Base-by-base conservation (phyloP, 2,329 filamentous ascomycete species). In the Xylariaceae sp. region DNA sequence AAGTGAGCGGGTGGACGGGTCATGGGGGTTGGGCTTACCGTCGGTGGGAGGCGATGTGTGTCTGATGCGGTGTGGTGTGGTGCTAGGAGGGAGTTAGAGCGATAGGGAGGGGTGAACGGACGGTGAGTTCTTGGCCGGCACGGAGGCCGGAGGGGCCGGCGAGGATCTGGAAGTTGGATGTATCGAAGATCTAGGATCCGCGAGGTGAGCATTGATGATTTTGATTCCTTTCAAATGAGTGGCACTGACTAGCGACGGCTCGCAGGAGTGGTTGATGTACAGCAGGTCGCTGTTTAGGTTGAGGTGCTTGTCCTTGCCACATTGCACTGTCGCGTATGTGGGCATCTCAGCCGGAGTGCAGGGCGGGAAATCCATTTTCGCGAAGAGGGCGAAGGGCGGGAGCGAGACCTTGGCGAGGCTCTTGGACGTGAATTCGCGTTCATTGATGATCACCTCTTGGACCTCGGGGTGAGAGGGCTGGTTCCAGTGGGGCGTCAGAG, bases 181-280 rank as follows among this genome's bases (percentile, higher is more conserved):
- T 79, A 58, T 84, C 79, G 50, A 84, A 82, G 48, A 80, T 76
- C 76, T 81, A 19, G 12, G 7, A 24, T 7, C 17, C 4, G 13
- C 9, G 15, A 16, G n/a, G 33, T 35, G 13, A 17, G 17, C 15
- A 7, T 19, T 18, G 36, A 37, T 26, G 22, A 26, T 6, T 6
- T 6, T 26, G 22, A 6, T 6, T 26, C 22, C 22, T 11, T 26
- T 6, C 22, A 6, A 11, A 6, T 26, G 22, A 26, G 22, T 34
- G 22, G 22, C 33, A 74, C 76, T 68, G 47, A 82, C 78, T 45
- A 85, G 68, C 57, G 76, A 78, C 18, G 81, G 81, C 53, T 81
- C 78, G 62, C 81, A 85, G 4, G 76, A 81, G 64, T 85, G 81
- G 61, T 85, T 85, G 51, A 83, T 79, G 63, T 83, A 85, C 34